Conservation (phyloP, 176 grass and related monocot genomes). For the Typha latifolia region DNA sequence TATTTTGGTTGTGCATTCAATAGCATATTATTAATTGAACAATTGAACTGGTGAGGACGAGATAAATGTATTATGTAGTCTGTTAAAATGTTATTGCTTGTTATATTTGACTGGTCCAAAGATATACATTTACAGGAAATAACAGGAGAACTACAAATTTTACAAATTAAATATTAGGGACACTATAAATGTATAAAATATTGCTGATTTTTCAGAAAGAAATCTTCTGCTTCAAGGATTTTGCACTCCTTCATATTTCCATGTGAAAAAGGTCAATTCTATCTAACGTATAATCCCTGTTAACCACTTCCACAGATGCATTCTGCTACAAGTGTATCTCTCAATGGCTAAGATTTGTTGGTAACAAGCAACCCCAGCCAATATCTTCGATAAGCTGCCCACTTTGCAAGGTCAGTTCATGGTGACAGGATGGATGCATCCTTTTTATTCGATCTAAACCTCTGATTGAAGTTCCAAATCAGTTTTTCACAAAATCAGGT, state of each 20-base stretch:
- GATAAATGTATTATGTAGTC: too few species aligned
- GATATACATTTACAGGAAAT: too few species aligned
- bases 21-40: too few species aligned
- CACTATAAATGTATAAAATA: background rate
- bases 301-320: conserved; percentile 31
- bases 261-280: background rate
- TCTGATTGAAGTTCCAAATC: background rate
- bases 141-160: too few species aligned
- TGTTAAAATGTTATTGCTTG: too few species aligned
- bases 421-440: background rate
- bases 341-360: conserved; percentile 44
- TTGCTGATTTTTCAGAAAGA: background rate
- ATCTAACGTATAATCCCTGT: background rate
- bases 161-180: too few species aligned
- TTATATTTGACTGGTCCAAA: too few species aligned
- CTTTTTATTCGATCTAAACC: background rate
- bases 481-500: background rate
- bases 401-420: conserved; percentile 56
- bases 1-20: too few species aligned
- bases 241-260: background rate
- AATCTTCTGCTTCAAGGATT: background rate
- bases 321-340: conserved; percentile 56
- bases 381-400: conserved; percentile 48
- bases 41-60: too few species aligned
- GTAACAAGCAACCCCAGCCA: conserved; percentile 23